Evolutionary conservation across 2,329 filamentous ascomycete genomes (phyloP).

Genomic region (Aspergillus puulaauensis): DNA sequence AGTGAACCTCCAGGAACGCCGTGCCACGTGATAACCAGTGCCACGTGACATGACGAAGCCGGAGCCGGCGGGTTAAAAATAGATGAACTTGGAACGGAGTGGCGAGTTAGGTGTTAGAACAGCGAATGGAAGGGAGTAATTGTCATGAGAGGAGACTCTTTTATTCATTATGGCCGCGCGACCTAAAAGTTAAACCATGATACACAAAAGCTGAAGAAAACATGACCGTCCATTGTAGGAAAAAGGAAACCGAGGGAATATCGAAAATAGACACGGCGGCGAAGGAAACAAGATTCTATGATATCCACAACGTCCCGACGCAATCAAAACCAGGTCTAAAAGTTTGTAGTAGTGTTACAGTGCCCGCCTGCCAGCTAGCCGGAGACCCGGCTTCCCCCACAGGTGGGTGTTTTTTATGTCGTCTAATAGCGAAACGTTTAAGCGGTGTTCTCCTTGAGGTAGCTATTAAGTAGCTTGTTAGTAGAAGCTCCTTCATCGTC

Average conservation of each 20-base stretch:
- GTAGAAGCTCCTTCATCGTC: neutral
- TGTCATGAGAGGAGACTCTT: constrained; percentile 27
- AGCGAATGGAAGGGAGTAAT: neutral
- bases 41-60: neutral
- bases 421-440: constrained; percentile 26
- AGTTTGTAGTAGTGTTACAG: constrained; percentile 39
- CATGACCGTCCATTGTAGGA: constrained; percentile 12
- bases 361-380: constrained; percentile 27
- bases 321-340: constrained; percentile 36
- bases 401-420: constrained; percentile 10
- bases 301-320: constrained; percentile 23
- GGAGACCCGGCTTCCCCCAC: constrained; percentile 4
- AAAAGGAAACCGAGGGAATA: constrained; percentile 12
- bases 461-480: constrained; percentile 28
- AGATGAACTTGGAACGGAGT: neutral
- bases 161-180: constrained; percentile 25
- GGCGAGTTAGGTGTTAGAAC: neutral
- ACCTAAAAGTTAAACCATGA: constrained; percentile 24
- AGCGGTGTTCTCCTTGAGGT: constrained; percentile 39
- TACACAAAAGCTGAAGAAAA: constrained; percentile 21
- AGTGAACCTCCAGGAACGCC: neutral
- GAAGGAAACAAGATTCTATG: constrained; percentile 25
- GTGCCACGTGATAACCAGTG: neutral
- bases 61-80: neutral
- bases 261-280: constrained; percentile 16